Percentiles rank a stretch among this genome's conserved stretches.
Evolutionary conservation across 1,139 yeast genomes (phyloP).

Genomic region (Nakaseomyces sp.): DNA sequence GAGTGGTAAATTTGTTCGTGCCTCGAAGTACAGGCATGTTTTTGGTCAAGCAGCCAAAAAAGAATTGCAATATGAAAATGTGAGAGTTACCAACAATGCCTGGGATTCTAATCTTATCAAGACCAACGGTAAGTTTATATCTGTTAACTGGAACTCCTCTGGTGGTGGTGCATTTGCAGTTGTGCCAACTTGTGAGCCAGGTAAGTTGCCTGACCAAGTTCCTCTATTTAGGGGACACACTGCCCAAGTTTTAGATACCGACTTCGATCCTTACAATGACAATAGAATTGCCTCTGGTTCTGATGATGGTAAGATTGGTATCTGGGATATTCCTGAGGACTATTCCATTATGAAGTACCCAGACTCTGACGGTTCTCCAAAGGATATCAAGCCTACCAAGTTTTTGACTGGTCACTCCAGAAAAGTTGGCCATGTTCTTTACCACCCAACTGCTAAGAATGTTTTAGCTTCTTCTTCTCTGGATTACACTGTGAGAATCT

Average conservation of each 20-base stretch:
- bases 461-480: slow-evolving; percentile 83
- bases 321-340: slow-evolving; percentile 81
- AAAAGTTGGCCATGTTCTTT: slow-evolving; percentile 88
- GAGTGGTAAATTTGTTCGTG: slow-evolving; percentile 91
- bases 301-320: slow-evolving; percentile 80
- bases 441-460: slow-evolving; percentile 81
- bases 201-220: slow-evolving; percentile 91
- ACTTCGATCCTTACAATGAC: slow-evolving; percentile 79
- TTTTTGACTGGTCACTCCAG: slow-evolving; percentile 77
- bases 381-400: slow-evolving; percentile 62
- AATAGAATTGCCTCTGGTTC: slow-evolving; percentile 73
- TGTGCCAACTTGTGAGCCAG: slow-evolving; percentile 74
- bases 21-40: slow-evolving; percentile 92
- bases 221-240: slow-evolving; percentile 93
- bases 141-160: slow-evolving; percentile 88
- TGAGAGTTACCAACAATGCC: slow-evolving; percentile 79
- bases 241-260: slow-evolving; percentile 90
- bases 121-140: slow-evolving; percentile 73
- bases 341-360: slow-evolving; percentile 58
- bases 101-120: slow-evolving; percentile 90
- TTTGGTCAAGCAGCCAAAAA: slow-evolving; percentile 86
- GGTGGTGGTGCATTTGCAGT: slow-evolving; percentile 98
- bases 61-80: slow-evolving; percentile 82
- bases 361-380: slow-evolving; percentile 35
- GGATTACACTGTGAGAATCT: slow-evolving; percentile 82